These are phyloP conservation scores for Coemansia sp. DNA, from an alignment of 192 early-diverging fungal species.

Conservation along the genomic window DNA sequence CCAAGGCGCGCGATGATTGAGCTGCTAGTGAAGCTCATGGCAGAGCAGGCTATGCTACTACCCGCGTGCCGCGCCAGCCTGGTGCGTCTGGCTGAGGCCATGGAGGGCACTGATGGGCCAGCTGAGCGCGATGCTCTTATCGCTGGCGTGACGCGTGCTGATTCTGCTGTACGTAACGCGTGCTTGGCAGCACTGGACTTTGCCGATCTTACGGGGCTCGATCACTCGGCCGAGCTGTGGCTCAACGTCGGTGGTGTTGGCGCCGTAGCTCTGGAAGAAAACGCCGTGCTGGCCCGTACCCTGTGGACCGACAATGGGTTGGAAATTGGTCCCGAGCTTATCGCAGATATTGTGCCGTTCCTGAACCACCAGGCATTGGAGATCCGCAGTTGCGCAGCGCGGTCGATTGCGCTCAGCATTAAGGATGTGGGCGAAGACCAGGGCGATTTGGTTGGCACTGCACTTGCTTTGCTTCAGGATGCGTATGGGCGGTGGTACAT, in stretches of 20 bases:
- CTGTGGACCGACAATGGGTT: constrained; percentile 55
- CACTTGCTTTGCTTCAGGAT: constrained; percentile 25
- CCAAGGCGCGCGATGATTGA: constrained; percentile 71
- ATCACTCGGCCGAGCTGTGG: constrained; percentile 37
- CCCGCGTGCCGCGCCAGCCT: constrained; percentile 50
- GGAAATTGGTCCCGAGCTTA: constrained; percentile 32
- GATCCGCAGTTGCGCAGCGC: constrained; percentile 36
- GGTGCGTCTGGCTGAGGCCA: constrained; percentile 61
- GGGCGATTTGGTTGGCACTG: constrained; percentile 2
- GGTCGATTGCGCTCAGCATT: constrained; percentile 24
- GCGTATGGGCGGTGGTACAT: constrained; percentile 58
- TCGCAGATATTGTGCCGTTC: constrained; percentile 33
- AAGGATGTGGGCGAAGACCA: constrained; percentile 3
- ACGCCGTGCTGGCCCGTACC: constrained; percentile 32
- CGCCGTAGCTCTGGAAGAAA: constrained; percentile 40
- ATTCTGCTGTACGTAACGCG: constrained; percentile 46
- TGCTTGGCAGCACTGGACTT: constrained; percentile 55
- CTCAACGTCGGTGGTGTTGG: constrained; percentile 30
- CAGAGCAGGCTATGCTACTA: constrained; percentile 58
- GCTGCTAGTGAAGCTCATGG: constrained; percentile 65
- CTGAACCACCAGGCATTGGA: constrained; percentile 26
- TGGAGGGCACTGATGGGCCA: constrained; percentile 49
- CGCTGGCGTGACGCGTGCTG: constrained; percentile 32
- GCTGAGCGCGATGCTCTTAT: constrained; percentile 46
- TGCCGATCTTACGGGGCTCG: constrained; percentile 46